phyloP scores from a whole-genome alignment of 345 rosid genomes.

The Raphanus raphanistrum region DNA sequence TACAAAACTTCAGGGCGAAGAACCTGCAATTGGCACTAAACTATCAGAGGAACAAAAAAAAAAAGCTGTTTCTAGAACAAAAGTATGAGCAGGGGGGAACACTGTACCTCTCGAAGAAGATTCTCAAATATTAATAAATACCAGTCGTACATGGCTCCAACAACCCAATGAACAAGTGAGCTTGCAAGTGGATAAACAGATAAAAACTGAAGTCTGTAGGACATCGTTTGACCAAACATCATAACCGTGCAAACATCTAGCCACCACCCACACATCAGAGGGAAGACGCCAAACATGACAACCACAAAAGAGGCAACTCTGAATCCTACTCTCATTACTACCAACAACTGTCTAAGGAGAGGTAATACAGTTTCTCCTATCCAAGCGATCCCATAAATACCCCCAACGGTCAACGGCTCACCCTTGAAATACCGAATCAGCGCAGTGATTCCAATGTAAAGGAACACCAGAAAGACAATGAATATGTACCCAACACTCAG shows the following conservation, averaged over 20 bases:
- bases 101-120: conserved; percentile 95
- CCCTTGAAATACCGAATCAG: conserved; percentile 90
- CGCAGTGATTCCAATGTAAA: conserved; percentile 75
- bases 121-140: conserved; percentile 98
- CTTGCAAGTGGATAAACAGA: conserved; percentile 90
- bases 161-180: conserved; percentile 95
- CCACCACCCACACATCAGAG: conserved; percentile 99
- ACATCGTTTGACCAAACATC: conserved; percentile 97
- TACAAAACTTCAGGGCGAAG: conserved; percentile 92
- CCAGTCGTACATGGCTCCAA: conserved; percentile 82
- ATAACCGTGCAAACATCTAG: conserved; percentile 89
- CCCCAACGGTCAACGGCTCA: conserved; percentile 79
- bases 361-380: background rate
- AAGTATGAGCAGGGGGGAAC: background rate
- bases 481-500: conserved; percentile 88
- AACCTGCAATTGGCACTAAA: conserved; percentile 54
- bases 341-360: conserved; percentile 35
- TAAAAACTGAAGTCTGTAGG: conserved; percentile 80
- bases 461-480: conserved; percentile 64
- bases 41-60: background rate
- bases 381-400: conserved; percentile 11
- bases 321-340: conserved; percentile 95
- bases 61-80: background rate
- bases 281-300: conserved; percentile 95
- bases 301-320: conserved; percentile 96